Evolutionary conservation across 495 filamentous ascomycete species (phyloP), one percentile per base, ranked within the genome.

Genomic region (Neurospora sp.): DNA sequence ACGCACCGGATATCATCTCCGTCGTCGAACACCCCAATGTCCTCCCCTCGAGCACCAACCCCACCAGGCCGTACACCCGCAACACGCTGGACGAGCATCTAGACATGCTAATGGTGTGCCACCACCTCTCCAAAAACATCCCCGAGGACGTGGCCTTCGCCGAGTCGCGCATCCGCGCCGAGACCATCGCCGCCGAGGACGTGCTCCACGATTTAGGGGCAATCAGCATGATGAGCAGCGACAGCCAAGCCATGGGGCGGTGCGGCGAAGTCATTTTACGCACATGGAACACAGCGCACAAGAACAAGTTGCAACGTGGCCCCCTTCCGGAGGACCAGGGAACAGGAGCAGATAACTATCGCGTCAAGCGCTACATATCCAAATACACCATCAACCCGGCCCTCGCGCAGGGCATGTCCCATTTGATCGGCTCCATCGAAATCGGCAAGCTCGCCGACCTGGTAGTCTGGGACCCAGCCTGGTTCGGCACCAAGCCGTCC

Each of bases 71-170:
- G 4, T 98, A 91, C 84, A 99, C 96, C 11, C 81, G 84, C 48
- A 99, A 99, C 84, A 99, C 96, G 5, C 88, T 98, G 0, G 96
- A 98, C 74, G 96, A 99, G 83, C 96, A 99, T 82, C 88, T 98
- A 2, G 96, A 98, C 81, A 99, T 99, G 96, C 82, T 99, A 41
- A 98, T 98, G 96, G 93, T 97, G 37, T 99, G 96, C 88, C 96
- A 99, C 79, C 96, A 99, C 79, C 83, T 98, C 23, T 92, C 89
- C 69, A 93, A 92, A 82, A 90, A 96, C 79, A 98, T 98, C 73
- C 93, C 94, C 72, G 96, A 99, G 81, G 96, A 99, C 80, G 92
- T 98, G 18, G 93, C 94, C 2, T 99, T 99, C 77, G 96, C 96
- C 48, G 96, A 99, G 83, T 93, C 90, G 69, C 93, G 96, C 23